phyloP scores from a whole-genome alignment of 2,329 filamentous ascomycete genomes.

The Blastomyces percursus region DNA sequence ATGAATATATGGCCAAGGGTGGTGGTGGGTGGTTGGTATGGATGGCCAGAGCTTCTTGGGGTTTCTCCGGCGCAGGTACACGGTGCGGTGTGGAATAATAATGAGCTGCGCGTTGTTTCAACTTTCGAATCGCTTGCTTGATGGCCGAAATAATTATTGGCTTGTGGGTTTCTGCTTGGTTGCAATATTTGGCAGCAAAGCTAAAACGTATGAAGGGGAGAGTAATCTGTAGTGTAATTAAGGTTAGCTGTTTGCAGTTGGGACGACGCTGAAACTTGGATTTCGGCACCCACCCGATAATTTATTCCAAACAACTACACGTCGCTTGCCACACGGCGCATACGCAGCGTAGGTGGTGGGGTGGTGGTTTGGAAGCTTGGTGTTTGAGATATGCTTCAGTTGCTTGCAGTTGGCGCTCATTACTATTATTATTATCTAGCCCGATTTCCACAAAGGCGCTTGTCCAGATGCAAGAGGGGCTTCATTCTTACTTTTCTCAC shows the following conservation, averaged over 20 bases:
- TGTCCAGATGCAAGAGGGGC: neutral
- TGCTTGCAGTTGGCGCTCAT: neutral
- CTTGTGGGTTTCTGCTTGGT: neutral
- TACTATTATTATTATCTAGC: neutral
- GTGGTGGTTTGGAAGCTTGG: too few relatives aligned
- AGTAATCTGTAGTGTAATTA: neutral
- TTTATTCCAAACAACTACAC: neutral
- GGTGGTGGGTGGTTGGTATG: neutral
- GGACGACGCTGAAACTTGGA: neutral
- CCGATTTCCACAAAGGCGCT: neutral
- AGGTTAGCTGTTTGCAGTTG: neutral
- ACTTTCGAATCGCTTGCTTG: neutral
- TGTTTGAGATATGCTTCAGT: neutral
- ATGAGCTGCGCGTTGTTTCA: neutral
- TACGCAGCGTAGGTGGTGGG: too few relatives aligned
- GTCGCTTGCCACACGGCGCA: neutral
- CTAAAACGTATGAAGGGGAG: neutral
- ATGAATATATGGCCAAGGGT: too few relatives aligned
- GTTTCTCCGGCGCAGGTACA: neutral
- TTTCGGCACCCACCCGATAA: neutral
- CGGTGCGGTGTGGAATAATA: neutral
- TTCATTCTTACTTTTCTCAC: too few relatives aligned
- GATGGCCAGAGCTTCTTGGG: neutral
- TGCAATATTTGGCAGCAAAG: neutral
- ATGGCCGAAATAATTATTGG: neutral